These are phyloP conservation scores for Stenocarpella maydis DNA, from an alignment of 2,329 filamentous ascomycete species.

Conservation along the genomic window DNA sequence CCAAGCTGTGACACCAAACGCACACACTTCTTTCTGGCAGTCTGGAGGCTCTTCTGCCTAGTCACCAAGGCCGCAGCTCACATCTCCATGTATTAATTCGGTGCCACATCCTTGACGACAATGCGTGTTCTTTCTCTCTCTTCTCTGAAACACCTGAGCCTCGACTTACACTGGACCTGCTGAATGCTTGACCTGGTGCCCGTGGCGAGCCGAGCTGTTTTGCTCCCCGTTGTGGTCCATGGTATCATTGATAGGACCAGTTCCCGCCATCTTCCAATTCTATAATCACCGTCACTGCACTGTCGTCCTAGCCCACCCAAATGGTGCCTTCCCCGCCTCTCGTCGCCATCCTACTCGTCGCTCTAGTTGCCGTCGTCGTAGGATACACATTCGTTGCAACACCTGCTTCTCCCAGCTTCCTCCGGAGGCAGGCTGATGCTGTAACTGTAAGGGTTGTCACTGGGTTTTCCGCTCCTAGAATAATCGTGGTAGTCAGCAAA, in stretches of 20 bases:
- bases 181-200: neutral
- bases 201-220: neutral
- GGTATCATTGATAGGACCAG: neutral
- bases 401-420: neutral
- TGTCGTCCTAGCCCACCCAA: neutral
- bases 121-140: neutral
- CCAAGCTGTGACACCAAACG: slow-evolving; percentile 23
- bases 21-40: neutral
- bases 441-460: neutral
- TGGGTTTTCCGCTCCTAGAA: neutral
- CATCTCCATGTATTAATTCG: neutral
- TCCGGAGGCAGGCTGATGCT: neutral
- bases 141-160: neutral
- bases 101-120: neutral
- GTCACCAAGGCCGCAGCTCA: neutral
- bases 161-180: neutral
- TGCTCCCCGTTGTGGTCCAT: neutral
- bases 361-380: neutral
- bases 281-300: neutral
- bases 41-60: neutral
- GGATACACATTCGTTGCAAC: neutral
- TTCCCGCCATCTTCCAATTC: slow-evolving; percentile 1
- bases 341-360: neutral
- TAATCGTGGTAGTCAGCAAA: slow-evolving; percentile 38
- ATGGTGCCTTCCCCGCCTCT: neutral